A percentile compares a stretch with the other conserved stretches of the same genome.
phyloP scores from a whole-genome alignment of 202 grass and related monocot genomes.

The Brachypodium distachyon region DNA sequence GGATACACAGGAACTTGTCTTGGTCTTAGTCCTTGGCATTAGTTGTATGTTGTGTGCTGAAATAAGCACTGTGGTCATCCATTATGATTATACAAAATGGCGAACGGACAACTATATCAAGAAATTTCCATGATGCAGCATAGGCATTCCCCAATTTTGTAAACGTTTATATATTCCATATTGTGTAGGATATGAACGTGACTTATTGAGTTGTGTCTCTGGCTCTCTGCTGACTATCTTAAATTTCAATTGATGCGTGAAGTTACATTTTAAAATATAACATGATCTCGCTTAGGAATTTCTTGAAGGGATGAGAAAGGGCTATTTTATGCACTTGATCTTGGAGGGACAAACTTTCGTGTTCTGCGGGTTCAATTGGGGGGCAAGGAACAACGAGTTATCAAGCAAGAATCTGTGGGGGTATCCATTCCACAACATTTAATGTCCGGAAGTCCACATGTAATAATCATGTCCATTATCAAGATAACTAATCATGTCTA shows the following conservation, averaged over 20 bases:
- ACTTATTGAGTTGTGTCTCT: not conserved
- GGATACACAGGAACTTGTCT: not conserved
- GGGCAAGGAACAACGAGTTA: constrained; percentile 50
- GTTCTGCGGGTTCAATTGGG: constrained; percentile 70
- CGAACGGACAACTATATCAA: not conserved
- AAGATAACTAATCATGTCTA: not conserved
- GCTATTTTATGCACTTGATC: constrained; percentile 83
- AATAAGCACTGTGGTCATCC: not conserved
- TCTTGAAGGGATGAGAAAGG: constrained; percentile 51
- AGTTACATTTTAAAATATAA: not conserved
- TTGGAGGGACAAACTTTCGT: constrained; percentile 93
- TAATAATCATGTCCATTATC: constrained; percentile 14
- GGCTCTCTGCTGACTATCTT: not conserved
- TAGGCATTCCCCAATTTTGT: not conserved
- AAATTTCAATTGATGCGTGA: not conserved
- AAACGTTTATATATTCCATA: no score
- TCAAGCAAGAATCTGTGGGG: constrained; percentile 64
- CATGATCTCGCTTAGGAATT: not conserved
- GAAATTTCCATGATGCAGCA: not conserved
- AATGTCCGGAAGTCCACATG: constrained; percentile 62
- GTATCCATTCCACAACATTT: constrained; percentile 73
- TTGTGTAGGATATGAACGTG: not conserved
- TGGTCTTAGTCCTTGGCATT: not conserved
- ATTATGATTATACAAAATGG: not conserved
- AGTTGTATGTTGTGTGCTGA: not conserved